Evolutionary conservation across 2,329 filamentous ascomycete genomes (phyloP).

Genomic region (Ophiognomonia clavigignenti-juglandacearum): DNA sequence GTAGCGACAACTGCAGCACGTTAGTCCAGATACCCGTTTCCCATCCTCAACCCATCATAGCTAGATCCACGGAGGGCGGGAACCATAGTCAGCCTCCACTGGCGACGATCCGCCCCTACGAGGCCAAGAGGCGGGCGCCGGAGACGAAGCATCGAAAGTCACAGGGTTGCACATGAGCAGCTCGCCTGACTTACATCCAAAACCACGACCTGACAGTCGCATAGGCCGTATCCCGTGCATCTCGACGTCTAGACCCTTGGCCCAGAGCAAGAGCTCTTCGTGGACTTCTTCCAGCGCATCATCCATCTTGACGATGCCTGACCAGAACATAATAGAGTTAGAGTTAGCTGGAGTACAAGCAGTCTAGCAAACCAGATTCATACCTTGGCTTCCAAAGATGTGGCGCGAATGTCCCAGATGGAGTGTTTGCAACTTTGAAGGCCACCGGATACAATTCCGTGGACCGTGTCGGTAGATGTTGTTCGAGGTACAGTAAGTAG

Average conservation of each 20-base stretch:
- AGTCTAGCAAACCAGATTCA: too few relatives aligned
- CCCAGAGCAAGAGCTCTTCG: slow-evolving; percentile 63
- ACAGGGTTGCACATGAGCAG: background rate
- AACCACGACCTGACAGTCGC: slow-evolving; percentile 65
- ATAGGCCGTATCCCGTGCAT: slow-evolving; percentile 64
- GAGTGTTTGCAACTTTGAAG: too few relatives aligned
- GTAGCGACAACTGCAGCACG: background rate
- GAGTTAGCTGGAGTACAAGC: too few relatives aligned
- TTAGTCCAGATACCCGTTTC: background rate
- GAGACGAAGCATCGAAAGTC: background rate
- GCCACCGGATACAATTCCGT: too few relatives aligned
- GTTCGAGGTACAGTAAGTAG: too few relatives aligned
- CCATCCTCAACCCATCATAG: background rate
- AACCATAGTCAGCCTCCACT: too few relatives aligned
- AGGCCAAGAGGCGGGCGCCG: too few relatives aligned
- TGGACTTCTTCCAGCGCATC: slow-evolving; percentile 22
- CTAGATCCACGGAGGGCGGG: background rate
- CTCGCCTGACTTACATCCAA: slow-evolving; percentile 42
- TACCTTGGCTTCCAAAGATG: too few relatives aligned
- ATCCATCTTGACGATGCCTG: background rate
- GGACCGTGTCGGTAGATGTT: too few relatives aligned
- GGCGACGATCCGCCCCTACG: too few relatives aligned
- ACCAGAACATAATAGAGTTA: too few relatives aligned
- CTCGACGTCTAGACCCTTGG: slow-evolving; percentile 56
- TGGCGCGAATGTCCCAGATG: too few relatives aligned